Conservation (phyloP, 106 monocot species). For the Dioscorea alata region DNA sequence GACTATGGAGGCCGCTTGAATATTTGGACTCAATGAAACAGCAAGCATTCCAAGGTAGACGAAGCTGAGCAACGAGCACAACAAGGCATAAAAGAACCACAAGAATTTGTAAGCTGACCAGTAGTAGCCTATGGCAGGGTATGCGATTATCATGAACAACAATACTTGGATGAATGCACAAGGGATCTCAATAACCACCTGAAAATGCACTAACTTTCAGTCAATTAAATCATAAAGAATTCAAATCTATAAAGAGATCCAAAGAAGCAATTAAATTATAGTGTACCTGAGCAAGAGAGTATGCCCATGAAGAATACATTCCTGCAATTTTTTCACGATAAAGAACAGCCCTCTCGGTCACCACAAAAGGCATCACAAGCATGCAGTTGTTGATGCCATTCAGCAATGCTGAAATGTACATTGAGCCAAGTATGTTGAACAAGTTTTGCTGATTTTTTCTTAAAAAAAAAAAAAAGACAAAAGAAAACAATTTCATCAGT, state of each 20-base stretch:
- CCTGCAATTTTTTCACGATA: constrained; percentile 68
- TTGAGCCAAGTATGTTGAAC: constrained; percentile 58
- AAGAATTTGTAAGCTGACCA: constrained; percentile 47
- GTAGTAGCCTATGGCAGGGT: constrained; percentile 47
- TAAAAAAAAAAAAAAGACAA: constrained; percentile 1
- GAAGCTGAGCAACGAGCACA: constrained; percentile 40
- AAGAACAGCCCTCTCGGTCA: constrained; percentile 45
- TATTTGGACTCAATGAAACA: constrained; percentile 52
- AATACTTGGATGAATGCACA: constrained; percentile 42
- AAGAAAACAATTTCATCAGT: no score
- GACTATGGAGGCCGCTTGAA: constrained; percentile 42
- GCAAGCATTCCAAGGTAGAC: constrained; percentile 55
- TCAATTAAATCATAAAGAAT: no score
- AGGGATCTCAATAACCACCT: constrained; percentile 59
- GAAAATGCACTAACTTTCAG: neutral
- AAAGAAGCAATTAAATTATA: no score
- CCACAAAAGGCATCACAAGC: constrained; percentile 34
- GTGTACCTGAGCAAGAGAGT: constrained; percentile 59
- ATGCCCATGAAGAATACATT: constrained; percentile 80
- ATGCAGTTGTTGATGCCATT: constrained; percentile 34
- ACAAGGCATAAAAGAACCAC: constrained; percentile 55
- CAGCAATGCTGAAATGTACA: constrained; percentile 23
- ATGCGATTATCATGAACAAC: constrained; percentile 35
- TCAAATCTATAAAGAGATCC: no score
- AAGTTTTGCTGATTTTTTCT: constrained; percentile 57